Conservation (phyloP, 2,329 filamentous ascomycete species). For the Chaetomiaceae sp. region DNA sequence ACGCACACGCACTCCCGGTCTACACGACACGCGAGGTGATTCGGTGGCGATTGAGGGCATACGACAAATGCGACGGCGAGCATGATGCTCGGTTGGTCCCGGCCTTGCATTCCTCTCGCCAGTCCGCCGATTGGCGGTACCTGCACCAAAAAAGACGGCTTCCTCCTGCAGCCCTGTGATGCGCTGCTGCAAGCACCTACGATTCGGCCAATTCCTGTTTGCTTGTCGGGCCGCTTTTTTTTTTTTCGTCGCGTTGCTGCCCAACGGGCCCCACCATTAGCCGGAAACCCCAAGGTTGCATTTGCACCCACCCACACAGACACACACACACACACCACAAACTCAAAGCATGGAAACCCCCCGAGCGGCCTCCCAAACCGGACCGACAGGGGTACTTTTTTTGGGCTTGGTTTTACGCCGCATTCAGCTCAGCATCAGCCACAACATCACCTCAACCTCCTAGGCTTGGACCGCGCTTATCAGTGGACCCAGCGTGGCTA, state of each 20-base stretch:
- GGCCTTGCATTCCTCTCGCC: conserved; percentile 15
- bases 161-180: conserved; percentile 14
- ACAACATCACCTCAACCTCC: neutral
- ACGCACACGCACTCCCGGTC: conserved; percentile 13
- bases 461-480: too few relatives aligned
- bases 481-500: neutral
- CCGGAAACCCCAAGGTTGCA: conserved; percentile 3
- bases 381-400: too few relatives aligned
- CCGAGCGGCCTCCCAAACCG: neutral
- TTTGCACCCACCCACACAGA: neutral
- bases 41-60: neutral
- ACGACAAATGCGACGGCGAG: conserved; percentile 9
- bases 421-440: conserved; percentile 8
- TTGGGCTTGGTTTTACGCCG: neutral
- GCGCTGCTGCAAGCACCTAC: neutral
- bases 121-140: conserved; percentile 19
- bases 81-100: conserved; percentile 13
- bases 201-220: conserved; percentile 1
- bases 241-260: conserved; percentile 1
- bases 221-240: neutral
- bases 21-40: conserved; percentile 17
- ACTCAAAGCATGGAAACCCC: neutral
- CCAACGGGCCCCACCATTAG: conserved; percentile 11
- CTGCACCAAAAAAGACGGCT: conserved; percentile 1
- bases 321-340: neutral